Conservation (phyloP, 1,284 basidiomycete genomes). For the Flammula alnicola region DNA sequence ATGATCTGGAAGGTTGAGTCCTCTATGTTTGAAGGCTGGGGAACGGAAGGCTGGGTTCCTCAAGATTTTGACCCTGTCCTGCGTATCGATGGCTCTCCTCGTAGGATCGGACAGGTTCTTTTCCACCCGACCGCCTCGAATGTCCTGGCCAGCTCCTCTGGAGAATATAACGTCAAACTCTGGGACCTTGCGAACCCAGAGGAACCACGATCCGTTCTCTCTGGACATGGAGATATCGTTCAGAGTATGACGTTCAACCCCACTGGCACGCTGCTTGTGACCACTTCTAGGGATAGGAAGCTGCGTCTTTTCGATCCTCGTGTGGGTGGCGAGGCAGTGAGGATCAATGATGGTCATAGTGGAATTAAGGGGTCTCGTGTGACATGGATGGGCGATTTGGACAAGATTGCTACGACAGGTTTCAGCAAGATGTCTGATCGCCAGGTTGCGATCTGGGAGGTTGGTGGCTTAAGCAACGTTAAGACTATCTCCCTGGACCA, state of each 20-base stretch:
- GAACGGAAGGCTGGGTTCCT: constrained; percentile 80
- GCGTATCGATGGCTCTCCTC: constrained; percentile 72
- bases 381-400: constrained; percentile 89
- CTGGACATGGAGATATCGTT: constrained; percentile 87
- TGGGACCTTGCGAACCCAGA: constrained; percentile 86
- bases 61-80: constrained; percentile 85
- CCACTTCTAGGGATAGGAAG: constrained; percentile 93
- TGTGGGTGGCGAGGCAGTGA: constrained; percentile 78
- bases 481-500: constrained; percentile 86
- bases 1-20: constrained; percentile 88
- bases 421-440: constrained; percentile 96
- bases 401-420: constrained; percentile 91
- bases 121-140: constrained; percentile 94
- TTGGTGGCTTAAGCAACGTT: constrained; percentile 69
- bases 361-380: constrained; percentile 95
- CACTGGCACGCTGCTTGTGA: constrained; percentile 76
- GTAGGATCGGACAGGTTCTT: constrained; percentile 93
- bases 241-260: constrained; percentile 88
- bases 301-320: constrained; percentile 90
- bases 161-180: constrained; percentile 88
- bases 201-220: constrained; percentile 63
- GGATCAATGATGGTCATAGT: constrained; percentile 84
- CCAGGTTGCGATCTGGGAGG: constrained; percentile 89
- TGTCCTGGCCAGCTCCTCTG: constrained; percentile 86
- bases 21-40: constrained; percentile 83